phyloP scores from a whole-genome alignment of 306 rosid genomes.

The Oemleria cerasiformis region DNA sequence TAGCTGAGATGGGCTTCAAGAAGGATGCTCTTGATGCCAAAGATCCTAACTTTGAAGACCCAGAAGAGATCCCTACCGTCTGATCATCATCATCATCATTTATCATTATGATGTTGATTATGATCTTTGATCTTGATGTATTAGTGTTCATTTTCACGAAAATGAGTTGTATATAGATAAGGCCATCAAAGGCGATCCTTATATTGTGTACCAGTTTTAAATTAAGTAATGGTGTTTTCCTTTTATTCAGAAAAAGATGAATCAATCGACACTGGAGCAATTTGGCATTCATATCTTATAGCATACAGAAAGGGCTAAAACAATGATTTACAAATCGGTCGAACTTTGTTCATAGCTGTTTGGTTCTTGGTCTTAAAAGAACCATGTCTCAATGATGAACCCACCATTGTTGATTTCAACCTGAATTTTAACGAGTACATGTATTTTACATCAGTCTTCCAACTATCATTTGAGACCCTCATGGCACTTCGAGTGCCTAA shows the following conservation, averaged over 20 bases:
- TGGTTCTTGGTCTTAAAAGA: background rate
- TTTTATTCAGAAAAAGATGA: background rate
- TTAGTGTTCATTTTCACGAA: background rate
- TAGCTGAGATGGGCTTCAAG: conserved; percentile 43
- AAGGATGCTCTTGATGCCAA: conserved; percentile 46
- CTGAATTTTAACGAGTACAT: no score
- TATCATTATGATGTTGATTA: background rate
- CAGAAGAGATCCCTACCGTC: conserved; percentile 39
- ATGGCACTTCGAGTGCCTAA: background rate
- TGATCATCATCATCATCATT: conserved; percentile 25
- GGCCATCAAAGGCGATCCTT: background rate
- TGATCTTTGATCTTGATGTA: conserved; percentile 3
- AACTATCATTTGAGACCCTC: background rate
- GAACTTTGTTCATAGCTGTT: background rate
- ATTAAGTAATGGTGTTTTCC: background rate
- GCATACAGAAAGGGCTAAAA: background rate
- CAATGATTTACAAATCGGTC: background rate
- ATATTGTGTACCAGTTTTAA: background rate
- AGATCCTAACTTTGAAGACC: conserved; percentile 88
- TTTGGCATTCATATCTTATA: background rate
- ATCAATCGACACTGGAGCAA: background rate
- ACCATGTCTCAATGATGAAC: background rate
- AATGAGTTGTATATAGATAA: conserved; percentile 21
- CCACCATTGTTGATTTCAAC: no score
- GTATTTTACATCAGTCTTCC: background rate